These are phyloP conservation scores for Immersiella caudata DNA, from an alignment of 495 filamentous ascomycete genomes.

Conservation along the genomic window DNA sequence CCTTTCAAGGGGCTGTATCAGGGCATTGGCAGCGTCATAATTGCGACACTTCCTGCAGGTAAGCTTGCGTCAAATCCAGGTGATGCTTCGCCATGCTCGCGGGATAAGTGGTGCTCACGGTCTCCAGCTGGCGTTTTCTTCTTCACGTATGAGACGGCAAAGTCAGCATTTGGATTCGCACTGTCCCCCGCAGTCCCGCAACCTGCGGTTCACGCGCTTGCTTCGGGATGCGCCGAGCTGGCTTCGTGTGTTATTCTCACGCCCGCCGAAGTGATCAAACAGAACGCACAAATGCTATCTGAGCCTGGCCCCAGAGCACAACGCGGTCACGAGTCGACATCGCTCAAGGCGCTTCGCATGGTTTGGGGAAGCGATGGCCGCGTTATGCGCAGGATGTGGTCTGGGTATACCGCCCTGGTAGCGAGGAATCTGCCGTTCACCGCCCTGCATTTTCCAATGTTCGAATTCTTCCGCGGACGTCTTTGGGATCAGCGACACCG, in stretches of 20 bases:
- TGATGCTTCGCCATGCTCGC: not conserved
- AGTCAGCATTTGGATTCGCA: conserved; percentile 51
- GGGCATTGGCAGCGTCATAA: conserved; percentile 81
- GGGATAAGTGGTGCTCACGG: not conserved
- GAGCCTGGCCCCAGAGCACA: conserved; percentile 16
- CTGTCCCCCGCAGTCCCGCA: conserved; percentile 53
- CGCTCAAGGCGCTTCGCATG: conserved; percentile 47
- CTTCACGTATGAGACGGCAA: conserved; percentile 80
- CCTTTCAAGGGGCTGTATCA: conserved; percentile 82
- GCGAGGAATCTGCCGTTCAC: conserved; percentile 85
- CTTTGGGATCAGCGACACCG: conserved; percentile 41
- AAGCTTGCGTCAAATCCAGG: conserved; percentile 26
- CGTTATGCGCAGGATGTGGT: conserved; percentile 56
- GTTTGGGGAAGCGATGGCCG: conserved; percentile 37
- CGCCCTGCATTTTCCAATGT: conserved; percentile 84
- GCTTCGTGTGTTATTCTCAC: conserved; percentile 85
- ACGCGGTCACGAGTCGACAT: conserved; percentile 37
- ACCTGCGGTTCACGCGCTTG: conserved; percentile 67
- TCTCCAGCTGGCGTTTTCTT: conserved; percentile 82
- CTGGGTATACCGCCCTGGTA: conserved; percentile 78
- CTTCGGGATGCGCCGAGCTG: conserved; percentile 74
- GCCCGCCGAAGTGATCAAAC: conserved; percentile 89
- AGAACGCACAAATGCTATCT: conserved; percentile 79
- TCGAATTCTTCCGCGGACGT: conserved; percentile 63
- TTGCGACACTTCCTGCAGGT: conserved; percentile 88